Conservation (phyloP, 2,329 filamentous ascomycete species). For the Beauveria sp. region DNA sequence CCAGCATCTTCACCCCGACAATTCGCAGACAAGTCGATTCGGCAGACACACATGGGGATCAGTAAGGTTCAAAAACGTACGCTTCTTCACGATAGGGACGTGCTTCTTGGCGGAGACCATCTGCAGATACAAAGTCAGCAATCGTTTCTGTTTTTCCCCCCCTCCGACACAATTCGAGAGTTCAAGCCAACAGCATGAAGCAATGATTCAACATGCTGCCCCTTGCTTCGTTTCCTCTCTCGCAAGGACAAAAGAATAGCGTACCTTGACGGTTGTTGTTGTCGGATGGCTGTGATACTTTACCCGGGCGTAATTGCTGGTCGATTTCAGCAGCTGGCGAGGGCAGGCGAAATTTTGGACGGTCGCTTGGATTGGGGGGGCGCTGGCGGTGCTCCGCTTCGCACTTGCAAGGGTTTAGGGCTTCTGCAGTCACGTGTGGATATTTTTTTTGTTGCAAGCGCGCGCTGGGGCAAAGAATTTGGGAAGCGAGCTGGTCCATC, state of each 20-base stretch:
- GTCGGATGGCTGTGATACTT: slow-evolving; percentile 12
- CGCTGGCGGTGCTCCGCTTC: neutral
- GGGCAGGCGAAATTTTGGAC: slow-evolving; percentile 8
- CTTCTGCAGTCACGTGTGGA: neutral
- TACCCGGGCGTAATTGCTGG: slow-evolving; percentile 8
- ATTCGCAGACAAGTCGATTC: neutral
- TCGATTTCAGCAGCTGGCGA: slow-evolving; percentile 1
- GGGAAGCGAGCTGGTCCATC: neutral
- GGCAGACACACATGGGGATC: neutral
- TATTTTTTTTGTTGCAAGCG: neutral
- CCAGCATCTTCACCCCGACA: neutral
- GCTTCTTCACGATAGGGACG: slow-evolving; percentile 99
- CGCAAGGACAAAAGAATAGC: neutral
- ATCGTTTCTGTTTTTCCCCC: slow-evolving; percentile 15
- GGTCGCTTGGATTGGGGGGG: neutral
- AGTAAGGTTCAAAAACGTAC: slow-evolving; percentile 53
- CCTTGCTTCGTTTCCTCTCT: neutral
- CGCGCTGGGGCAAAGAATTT: neutral
- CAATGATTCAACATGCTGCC: neutral
- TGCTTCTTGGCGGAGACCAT: slow-evolving; percentile 99
- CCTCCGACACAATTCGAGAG: neutral
- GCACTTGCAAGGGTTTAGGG: slow-evolving; percentile 8
- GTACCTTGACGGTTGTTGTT: slow-evolving; percentile 12
- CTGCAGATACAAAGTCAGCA: slow-evolving; percentile 37
- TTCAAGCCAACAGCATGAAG: neutral